Base-by-base conservation (phyloP, 2,329 filamentous ascomycete species). In the Botrytis galanthina region DNA sequence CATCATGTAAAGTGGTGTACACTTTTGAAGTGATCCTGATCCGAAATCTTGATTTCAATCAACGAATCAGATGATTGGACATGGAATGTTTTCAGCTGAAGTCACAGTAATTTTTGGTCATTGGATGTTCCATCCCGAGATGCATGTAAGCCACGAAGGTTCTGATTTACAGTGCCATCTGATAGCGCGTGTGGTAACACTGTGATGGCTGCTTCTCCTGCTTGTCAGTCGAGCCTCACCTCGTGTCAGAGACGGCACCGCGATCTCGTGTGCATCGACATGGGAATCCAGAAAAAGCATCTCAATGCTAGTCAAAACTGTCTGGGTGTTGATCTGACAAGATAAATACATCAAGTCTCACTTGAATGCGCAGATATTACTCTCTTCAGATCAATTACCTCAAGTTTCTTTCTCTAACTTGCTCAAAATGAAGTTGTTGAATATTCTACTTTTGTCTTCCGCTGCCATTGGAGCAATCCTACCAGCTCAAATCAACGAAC, bases 341-440 rank as follows among this genome's bases (percentile, higher is more conserved):
- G 71, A 73, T 73, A 73, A 73, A 73, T 69, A 69, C 71, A 62
- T 29, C 18, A 39, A 35, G 66, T 73, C 42, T 68, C 63, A 73
- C 57, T 73, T 59, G 32, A 48, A 32, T 39, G 44, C 12, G 18
- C 12, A 60, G 18, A 61, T 69, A 46, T 73, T 42, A 69, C 71
- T 69, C 51, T 73, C 71, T 72, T 60, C 39, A 69, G 71, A 72
- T 67, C 71, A 73, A 35, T 57, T 69, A 32, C 22, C 48, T 46
- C 46, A 68, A 44, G 22, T 69, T 69, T 72, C 66, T 60, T 69
- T 67, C 63, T 73, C 63, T 29, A 73, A 60, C 39, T 69, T 69
- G 63, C 71, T 73, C 71, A 69, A 42, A n/a, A 73, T 73, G 71
- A 73, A 69, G 71, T 42, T 73, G 8, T 69, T 60, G 26, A 69